Evolutionary conservation across 2,329 filamentous ascomycete species (phyloP), one percentile per base, ranked within the genome.

Genomic region (Aspergillus neoniger): DNA sequence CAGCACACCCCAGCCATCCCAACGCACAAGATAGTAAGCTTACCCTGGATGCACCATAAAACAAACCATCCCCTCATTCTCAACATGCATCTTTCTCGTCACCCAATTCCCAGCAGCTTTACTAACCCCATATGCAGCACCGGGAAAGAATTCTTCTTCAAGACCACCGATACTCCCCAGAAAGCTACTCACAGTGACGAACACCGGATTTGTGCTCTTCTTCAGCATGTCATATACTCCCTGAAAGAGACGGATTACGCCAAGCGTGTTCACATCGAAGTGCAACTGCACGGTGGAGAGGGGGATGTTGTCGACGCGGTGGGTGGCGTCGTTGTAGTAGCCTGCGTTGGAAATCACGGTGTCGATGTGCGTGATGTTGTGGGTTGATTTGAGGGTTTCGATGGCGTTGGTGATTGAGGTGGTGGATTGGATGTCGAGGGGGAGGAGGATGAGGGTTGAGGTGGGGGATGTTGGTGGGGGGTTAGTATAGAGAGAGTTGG

Each of bases 11-110:
- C n/a, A n/a, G n/a, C n/a, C n/a, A n/a, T n/a, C n/a, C n/a, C n/a
- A n/a, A n/a, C n/a, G n/a, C n/a, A n/a, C n/a, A n/a, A 5, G 10
- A 47, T 8, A 30, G 2, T 14, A 14, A 44, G 12, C 53, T 55
- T 7, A 55, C 53, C 53, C 53, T 4, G 53, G 53, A 47, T 55
- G 53, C 2, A 47, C 15, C 15, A 47, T 47, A 47, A 47, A 55
- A 32, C 53, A 44, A 43, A 55, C 53, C 14, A 28, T 44, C 1
- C 25, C 12, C 17, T 44, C n/a, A 38, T 55, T 55, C 41, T 55
- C 53, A 12, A 55, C 28, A 55, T 55, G 53, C 41, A 55, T 55
- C 25, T 55, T 55, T 17, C 53, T 23, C 15, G 53, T 55, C 19
- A 44, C 43, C 53, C 53, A 55, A 36, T 55, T 55, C 23, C 10